phyloP scores from a whole-genome alignment of 1,284 basidiomycete species.

The Austroboletus novae-zelandiae region DNA sequence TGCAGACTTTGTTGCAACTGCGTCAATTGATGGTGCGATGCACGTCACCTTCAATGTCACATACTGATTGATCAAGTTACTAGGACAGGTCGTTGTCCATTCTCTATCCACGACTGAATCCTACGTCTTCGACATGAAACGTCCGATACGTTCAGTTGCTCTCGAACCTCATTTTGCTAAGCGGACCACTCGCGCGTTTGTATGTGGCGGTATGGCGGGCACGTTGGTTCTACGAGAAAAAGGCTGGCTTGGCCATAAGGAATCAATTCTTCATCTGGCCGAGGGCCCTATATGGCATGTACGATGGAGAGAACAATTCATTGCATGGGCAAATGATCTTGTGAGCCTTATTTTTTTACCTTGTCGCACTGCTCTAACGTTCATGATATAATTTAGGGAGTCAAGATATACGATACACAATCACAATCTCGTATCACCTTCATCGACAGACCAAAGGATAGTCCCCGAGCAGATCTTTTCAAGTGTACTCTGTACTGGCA shows the following conservation, averaged over 20 bases:
- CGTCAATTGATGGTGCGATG: slow-evolving; percentile 87
- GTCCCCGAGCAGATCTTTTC: slow-evolving; percentile 91
- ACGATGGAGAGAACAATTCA: slow-evolving; percentile 82
- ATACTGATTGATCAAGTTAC: slow-evolving; percentile 19
- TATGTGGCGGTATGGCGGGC: slow-evolving; percentile 93
- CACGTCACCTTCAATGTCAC: not conserved
- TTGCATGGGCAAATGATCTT: slow-evolving; percentile 96
- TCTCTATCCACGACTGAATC: slow-evolving; percentile 81
- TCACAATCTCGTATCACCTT: slow-evolving; percentile 83
- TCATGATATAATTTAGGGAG: slow-evolving; percentile 54
- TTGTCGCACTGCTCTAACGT: not conserved
- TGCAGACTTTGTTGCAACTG: slow-evolving; percentile 88
- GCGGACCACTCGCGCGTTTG: slow-evolving; percentile 78
- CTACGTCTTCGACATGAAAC: slow-evolving; percentile 89
- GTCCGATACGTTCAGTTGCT: slow-evolving; percentile 88
- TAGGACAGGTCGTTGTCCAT: slow-evolving; percentile 88
- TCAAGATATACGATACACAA: slow-evolving; percentile 89
- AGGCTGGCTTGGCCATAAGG: slow-evolving; percentile 95
- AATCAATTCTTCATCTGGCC: slow-evolving; percentile 80
- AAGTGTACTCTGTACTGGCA: slow-evolving; percentile 92
- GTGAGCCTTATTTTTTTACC: slow-evolving; percentile 41
- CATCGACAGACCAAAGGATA: slow-evolving; percentile 79
- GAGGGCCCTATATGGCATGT: slow-evolving; percentile 96
- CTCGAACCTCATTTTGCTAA: slow-evolving; percentile 91
- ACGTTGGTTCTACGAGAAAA: slow-evolving; percentile 87